phyloP scores from a whole-genome alignment of 2,329 filamentous ascomycete genomes.

The Tolypocladium album region DNA sequence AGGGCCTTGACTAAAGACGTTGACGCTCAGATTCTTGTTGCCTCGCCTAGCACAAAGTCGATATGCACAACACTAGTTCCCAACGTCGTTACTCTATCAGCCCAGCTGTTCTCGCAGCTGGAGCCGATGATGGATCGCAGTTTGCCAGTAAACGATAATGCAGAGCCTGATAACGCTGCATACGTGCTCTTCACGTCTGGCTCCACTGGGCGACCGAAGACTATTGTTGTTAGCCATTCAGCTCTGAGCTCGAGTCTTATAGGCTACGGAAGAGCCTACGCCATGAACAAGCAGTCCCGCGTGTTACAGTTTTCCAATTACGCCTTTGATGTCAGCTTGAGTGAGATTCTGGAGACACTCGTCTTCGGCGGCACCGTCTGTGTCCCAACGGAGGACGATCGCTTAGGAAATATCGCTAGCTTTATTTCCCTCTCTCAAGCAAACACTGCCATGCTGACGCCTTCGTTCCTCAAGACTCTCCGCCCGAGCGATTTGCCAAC shows the following conservation, averaged over 20 bases:
- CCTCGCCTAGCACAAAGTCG: neutral
- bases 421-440: neutral
- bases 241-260: constrained; percentile 2
- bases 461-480: constrained; percentile 4
- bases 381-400: neutral
- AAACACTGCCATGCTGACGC: constrained; percentile 3
- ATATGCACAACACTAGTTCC: neutral
- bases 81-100: neutral
- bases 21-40: neutral
- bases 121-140: neutral
- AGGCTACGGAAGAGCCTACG: constrained; percentile 2
- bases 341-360: neutral
- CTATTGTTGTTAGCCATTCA: constrained; percentile 10
- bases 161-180: constrained; percentile 3
- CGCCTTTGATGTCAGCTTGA: neutral
- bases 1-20: constrained; percentile 2
- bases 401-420: neutral
- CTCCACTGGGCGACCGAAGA: constrained; percentile 13
- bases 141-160: neutral
- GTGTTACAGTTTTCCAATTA: neutral
- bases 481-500: constrained; percentile 4
- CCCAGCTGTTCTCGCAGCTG: neutral
- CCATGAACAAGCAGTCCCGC: neutral
- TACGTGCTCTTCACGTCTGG: constrained; percentile 15
- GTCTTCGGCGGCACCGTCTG: neutral